phyloP scores from a whole-genome alignment of 1,139 yeast species.

The Zygosaccharomyces pseudobailii region DNA sequence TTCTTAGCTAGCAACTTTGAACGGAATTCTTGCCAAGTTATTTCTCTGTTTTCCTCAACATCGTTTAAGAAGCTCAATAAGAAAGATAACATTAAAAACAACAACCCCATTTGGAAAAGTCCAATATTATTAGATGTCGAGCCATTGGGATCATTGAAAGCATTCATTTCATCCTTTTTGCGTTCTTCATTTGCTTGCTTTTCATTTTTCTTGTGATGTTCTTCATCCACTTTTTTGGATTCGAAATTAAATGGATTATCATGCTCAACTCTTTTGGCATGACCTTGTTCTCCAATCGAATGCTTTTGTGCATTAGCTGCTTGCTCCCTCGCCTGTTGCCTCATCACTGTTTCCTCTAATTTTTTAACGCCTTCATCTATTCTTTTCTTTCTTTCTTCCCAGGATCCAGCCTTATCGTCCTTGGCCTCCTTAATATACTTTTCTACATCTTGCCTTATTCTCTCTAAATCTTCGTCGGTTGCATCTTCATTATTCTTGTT shows the following conservation, averaged over 20 bases:
- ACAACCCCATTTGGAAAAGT: conserved; percentile 33
- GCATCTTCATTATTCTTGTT: conserved; percentile 11
- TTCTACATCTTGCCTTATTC: conserved; percentile 21
- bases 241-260: conserved; percentile 14
- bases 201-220: conserved; percentile 16
- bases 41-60: conserved; percentile 34
- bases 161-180: conserved; percentile 8
- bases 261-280: conserved; percentile 10
- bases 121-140: conserved; percentile 32
- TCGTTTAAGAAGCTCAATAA: conserved; percentile 29
- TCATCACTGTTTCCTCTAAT: conserved; percentile 21
- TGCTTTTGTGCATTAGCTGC: conserved; percentile 2
- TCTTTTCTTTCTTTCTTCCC: conserved; percentile 19
- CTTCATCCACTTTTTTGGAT: conserved; percentile 14
- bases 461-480: conserved; percentile 22
- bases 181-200: conserved; percentile 26
- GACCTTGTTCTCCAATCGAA: not conserved
- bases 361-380: conserved; percentile 25
- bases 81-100: conserved; percentile 31
- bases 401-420: conserved; percentile 11
- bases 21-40: conserved; percentile 63
- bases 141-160: conserved; percentile 31
- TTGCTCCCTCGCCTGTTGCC: conserved; percentile 16
- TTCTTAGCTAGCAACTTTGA: conserved; percentile 59
- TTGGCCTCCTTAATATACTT: conserved; percentile 21